These are phyloP conservation scores for Symbiotaphrina buchneri DNA, from an alignment of 495 filamentous ascomycete species.

Conservation along the genomic window DNA sequence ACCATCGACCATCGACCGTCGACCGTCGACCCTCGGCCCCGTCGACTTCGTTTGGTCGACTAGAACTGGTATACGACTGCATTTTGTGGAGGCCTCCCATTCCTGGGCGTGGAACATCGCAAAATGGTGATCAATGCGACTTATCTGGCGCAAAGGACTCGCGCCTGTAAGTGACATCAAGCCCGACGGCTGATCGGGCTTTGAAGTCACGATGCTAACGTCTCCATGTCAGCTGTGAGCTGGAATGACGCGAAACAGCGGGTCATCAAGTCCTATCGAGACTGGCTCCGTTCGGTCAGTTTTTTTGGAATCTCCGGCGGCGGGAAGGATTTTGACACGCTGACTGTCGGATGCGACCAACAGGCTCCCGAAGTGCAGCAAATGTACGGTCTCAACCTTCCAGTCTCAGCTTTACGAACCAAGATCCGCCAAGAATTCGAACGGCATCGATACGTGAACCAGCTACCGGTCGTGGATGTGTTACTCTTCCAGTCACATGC, in stretches of 20 bases:
- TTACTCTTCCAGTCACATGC: conserved; percentile 67
- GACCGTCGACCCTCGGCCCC: too few relatives aligned
- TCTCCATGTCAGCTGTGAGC: conserved; percentile 40
- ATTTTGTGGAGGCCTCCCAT: too few relatives aligned
- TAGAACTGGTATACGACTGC: too few relatives aligned
- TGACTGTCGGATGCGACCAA: neutral
- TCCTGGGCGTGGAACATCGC: conserved; percentile 1
- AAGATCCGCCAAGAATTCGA: conserved; percentile 97
- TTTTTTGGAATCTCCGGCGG: conserved; percentile 2
- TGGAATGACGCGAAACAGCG: conserved; percentile 64
- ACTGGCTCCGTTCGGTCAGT: conserved; percentile 87
- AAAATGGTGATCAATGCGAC: conserved; percentile 75
- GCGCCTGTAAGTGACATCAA: conserved; percentile 53
- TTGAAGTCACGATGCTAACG: conserved; percentile 4
- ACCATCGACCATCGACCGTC: too few relatives aligned
- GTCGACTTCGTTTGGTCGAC: too few relatives aligned
- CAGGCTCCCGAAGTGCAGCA: conserved; percentile 90
- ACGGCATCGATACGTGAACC: conserved; percentile 77
- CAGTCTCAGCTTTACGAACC: conserved; percentile 70
- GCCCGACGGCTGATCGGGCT: too few relatives aligned
- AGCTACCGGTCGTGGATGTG: conserved; percentile 71
- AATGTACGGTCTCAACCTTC: conserved; percentile 83
- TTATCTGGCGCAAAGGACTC: conserved; percentile 71
- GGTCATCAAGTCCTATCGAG: conserved; percentile 69
- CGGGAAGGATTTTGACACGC: neutral